Evolutionary conservation across 257 asterid species (phyloP).

Genomic region (Nicotiana sylvestris): DNA sequence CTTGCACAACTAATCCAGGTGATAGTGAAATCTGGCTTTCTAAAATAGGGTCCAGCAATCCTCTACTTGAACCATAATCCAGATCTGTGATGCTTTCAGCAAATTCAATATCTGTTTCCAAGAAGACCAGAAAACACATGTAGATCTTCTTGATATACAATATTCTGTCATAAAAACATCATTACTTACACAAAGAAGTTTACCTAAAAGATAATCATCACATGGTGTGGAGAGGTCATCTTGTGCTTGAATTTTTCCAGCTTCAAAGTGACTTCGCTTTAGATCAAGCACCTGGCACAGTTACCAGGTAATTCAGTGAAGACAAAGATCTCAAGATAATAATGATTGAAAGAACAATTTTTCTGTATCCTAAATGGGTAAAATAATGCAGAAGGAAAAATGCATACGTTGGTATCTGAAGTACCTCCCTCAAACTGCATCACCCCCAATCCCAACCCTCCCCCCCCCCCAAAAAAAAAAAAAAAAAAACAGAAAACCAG

Average conservation of each 20-base stretch:
- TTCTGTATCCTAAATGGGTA: background rate
- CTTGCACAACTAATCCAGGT: slow-evolving; percentile 35
- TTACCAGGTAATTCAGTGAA: slow-evolving; percentile 15
- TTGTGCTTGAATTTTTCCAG: slow-evolving; percentile 48
- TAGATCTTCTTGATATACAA: background rate
- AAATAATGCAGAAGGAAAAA: background rate
- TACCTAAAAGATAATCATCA: slow-evolving; percentile 85
- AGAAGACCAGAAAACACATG: background rate
- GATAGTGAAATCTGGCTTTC: slow-evolving; percentile 37
- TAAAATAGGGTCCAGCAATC: slow-evolving; percentile 48
- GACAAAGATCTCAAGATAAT: background rate
- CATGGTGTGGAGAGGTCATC: slow-evolving; percentile 61
- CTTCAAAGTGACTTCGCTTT: slow-evolving; percentile 42
- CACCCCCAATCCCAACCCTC: background rate
- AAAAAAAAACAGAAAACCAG: too few relatives aligned
- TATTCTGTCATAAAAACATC: background rate
- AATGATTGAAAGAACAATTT: background rate
- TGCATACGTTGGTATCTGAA: background rate
- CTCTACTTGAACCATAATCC: slow-evolving; percentile 57
- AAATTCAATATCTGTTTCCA: slow-evolving; percentile 62
- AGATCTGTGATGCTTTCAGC: slow-evolving; percentile 57
- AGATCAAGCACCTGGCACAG: slow-evolving; percentile 48
- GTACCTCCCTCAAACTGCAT: background rate
- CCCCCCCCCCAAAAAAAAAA: too few relatives aligned
- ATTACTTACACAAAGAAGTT: background rate